A percentile compares a stretch with the other conserved stretches of the same genome.
These are phyloP conservation scores for Didymella exigua DNA, from an alignment of 2,329 filamentous ascomycete genomes.

Conservation along the genomic window DNA sequence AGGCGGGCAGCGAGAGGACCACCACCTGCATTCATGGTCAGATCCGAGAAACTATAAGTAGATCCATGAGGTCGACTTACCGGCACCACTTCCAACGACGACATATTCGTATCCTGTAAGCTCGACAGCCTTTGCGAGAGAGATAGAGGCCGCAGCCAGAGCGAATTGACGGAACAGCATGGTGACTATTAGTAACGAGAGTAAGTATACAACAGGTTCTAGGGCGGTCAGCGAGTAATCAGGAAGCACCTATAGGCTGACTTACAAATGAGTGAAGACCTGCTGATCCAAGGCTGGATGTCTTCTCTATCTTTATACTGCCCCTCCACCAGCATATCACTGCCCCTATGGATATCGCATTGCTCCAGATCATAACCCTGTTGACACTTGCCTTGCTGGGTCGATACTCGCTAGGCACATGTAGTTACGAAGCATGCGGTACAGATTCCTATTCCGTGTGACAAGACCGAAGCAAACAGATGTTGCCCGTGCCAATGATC, in stretches of 20 bases:
- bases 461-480: conserved; percentile 7
- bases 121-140: conserved; percentile 34
- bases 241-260: background rate
- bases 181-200: conserved; percentile 10
- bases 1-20: conserved; percentile 57
- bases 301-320: conserved; percentile 13
- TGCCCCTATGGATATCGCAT: conserved; percentile 6
- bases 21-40: conserved; percentile 20
- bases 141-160: conserved; percentile 25
- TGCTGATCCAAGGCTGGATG: conserved; percentile 2
- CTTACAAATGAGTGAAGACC: conserved; percentile 17
- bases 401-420: conserved; percentile 6
- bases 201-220: conserved; percentile 13
- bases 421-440: conserved; percentile 16
- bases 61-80: background rate
- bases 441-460: conserved; percentile 6
- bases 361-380: conserved; percentile 4
- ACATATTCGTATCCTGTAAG: conserved; percentile 63
- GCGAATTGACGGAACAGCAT: conserved; percentile 34
- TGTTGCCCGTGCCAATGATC: conserved; percentile 16
- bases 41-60: background rate
- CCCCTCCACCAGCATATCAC: conserved; percentile 2
- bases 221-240: conserved; percentile 11
- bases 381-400: background rate
- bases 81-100: conserved; percentile 60